Percentiles rank a stretch among this genome's conserved stretches.
These are phyloP conservation scores for Penicillium ochrochloron DNA, from an alignment of 495 filamentous ascomycete species.

Conservation along the genomic window DNA sequence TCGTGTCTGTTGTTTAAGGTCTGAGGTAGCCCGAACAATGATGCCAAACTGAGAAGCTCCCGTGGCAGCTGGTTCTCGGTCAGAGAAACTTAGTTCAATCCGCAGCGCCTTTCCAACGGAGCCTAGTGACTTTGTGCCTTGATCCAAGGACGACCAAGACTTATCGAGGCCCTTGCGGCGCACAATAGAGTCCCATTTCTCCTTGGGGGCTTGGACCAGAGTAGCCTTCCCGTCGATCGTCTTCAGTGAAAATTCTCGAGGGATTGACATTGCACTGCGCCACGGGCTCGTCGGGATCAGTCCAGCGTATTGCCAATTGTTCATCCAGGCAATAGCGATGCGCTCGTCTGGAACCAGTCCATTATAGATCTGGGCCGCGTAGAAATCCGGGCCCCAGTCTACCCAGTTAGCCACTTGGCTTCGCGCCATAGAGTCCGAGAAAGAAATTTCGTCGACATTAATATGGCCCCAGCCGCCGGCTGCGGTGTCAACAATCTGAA, in stretches of 20 bases:
- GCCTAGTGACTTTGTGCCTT: not conserved
- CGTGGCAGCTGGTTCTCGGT: constrained; percentile 4
- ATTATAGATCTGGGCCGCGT: constrained; percentile 60
- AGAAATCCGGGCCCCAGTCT: constrained; percentile 64
- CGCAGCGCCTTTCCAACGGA: constrained; percentile 28
- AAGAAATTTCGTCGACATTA: constrained; percentile 13
- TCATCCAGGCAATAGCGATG: constrained; percentile 60
- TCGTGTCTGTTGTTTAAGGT: constrained; percentile 46
- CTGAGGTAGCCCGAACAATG: constrained; percentile 26
- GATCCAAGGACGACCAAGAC: not conserved
- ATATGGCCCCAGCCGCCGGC: constrained; percentile 25
- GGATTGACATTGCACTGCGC: constrained; percentile 56
- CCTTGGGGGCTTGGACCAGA: constrained; percentile 33
- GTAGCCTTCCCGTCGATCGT: constrained; percentile 25
- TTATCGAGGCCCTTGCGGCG: constrained; percentile 15
- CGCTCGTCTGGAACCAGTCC: constrained; percentile 43
- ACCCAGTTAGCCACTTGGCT: constrained; percentile 36
- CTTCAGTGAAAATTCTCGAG: constrained; percentile 44
- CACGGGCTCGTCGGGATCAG: constrained; percentile 47
- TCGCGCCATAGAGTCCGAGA: constrained; percentile 13
- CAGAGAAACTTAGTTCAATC: constrained; percentile 32
- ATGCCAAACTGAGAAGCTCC: constrained; percentile 31
- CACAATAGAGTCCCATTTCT: constrained; percentile 23
- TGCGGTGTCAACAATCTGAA: not conserved
- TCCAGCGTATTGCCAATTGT: constrained; percentile 61